Evolutionary conservation across 495 filamentous ascomycete genomes (phyloP).

Genomic region (Neurospora sp.): DNA sequence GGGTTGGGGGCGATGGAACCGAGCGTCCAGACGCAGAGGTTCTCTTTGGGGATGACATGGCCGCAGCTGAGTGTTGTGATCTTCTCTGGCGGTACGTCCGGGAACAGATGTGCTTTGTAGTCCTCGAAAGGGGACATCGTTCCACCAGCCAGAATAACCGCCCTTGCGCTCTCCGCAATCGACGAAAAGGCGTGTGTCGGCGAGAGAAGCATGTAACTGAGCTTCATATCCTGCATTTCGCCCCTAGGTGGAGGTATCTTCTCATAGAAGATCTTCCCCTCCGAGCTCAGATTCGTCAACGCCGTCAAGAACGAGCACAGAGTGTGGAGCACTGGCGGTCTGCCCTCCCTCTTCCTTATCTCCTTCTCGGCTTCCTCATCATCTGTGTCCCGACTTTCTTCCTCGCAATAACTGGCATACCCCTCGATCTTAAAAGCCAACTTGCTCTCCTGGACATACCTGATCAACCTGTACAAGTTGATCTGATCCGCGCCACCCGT

Average conservation of each 20-base stretch:
- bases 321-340: slow-evolving; percentile 66
- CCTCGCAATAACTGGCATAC: slow-evolving; percentile 55
- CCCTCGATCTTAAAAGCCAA: slow-evolving; percentile 90
- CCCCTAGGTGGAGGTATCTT: slow-evolving; percentile 25
- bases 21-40: slow-evolving; percentile 62
- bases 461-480: slow-evolving; percentile 79
- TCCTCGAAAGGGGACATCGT: slow-evolving; percentile 97
- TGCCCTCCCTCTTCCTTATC: background rate
- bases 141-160: slow-evolving; percentile 86
- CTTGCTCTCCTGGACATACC: slow-evolving; percentile 86
- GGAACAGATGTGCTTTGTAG: slow-evolving; percentile 76
- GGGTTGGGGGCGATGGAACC: slow-evolving; percentile 28
- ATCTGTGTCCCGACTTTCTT: slow-evolving; percentile 13
- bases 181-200: slow-evolving; percentile 85
- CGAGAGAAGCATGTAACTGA: slow-evolving; percentile 89
- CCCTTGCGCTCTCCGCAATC: slow-evolving; percentile 74
- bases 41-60: slow-evolving; percentile 80
- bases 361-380: background rate
- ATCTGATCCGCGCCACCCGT: slow-evolving; percentile 91
- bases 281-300: slow-evolving; percentile 77
- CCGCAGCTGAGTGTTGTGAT: slow-evolving; percentile 82
- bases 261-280: slow-evolving; percentile 78
- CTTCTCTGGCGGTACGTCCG: slow-evolving; percentile 52
- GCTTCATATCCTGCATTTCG: slow-evolving; percentile 38
- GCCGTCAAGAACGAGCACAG: slow-evolving; percentile 74